Evolutionary conservation across 1,284 basidiomycete genomes (phyloP).

Genomic region (Phylloboletellus chloephorus): DNA sequence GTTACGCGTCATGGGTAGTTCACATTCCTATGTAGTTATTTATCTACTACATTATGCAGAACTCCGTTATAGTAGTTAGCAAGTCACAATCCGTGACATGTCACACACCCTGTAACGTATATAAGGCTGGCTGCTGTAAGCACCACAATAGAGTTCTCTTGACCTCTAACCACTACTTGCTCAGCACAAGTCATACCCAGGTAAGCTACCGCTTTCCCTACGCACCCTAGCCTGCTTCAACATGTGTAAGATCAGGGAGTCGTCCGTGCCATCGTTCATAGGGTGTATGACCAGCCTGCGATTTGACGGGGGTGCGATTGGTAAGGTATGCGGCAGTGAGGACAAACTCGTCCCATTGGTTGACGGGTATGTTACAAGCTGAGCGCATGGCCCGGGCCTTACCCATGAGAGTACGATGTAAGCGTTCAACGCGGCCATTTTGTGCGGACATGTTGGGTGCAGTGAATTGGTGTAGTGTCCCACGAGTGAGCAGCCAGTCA

Average conservation of each 20-base stretch:
- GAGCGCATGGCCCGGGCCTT: background rate
- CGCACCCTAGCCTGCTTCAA: too few relatives aligned
- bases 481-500: background rate
- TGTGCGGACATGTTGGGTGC: background rate
- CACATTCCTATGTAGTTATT: too few relatives aligned
- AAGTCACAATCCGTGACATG: too few relatives aligned
- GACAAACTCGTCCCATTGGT: background rate
- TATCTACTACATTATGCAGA: too few relatives aligned
- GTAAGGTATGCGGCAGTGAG: background rate
- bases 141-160: too few relatives aligned
- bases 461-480: slow-evolving; percentile 1
- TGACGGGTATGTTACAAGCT: rapidly evolving
- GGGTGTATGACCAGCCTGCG: background rate
- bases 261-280: background rate
- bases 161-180: too few relatives aligned
- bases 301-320: background rate
- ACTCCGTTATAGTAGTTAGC: too few relatives aligned
- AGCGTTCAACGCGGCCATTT: background rate
- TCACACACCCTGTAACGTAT: too few relatives aligned
- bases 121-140: too few relatives aligned
- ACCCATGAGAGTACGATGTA: background rate
- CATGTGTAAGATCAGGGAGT: background rate
- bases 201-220: too few relatives aligned
- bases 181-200: too few relatives aligned
- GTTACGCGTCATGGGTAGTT: too few relatives aligned